Evolutionary conservation across 2,329 filamentous ascomycete genomes (phyloP).

Genomic region (Epicoccum sorghinum): DNA sequence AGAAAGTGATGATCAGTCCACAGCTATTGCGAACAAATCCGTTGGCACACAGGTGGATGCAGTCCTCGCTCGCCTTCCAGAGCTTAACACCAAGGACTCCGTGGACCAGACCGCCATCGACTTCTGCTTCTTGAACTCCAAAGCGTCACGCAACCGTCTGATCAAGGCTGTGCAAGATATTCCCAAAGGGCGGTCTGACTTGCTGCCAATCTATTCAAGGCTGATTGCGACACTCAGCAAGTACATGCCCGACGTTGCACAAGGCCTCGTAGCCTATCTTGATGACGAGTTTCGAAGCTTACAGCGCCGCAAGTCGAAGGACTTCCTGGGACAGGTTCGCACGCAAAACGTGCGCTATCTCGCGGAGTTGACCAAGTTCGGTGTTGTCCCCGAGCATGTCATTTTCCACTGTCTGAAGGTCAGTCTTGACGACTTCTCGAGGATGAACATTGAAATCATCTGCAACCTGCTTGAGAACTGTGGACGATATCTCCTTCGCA

Average conservation of each 20-base stretch:
- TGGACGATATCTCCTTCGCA: constrained; percentile 89
- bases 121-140: constrained; percentile 98
- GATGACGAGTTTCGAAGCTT: constrained; percentile 97
- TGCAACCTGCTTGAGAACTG: constrained; percentile 96
- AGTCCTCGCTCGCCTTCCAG: constrained; percentile 83
- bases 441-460: constrained; percentile 99
- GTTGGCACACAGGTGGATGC: constrained; percentile 97
- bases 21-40: constrained; percentile 95
- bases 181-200: constrained; percentile 89
- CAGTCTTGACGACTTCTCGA: constrained; percentile 94
- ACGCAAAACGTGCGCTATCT: constrained; percentile 97
- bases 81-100: constrained; percentile 87
- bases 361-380: constrained; percentile 96
- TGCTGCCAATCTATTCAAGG: constrained; percentile 89
- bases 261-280: constrained; percentile 87
- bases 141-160: constrained; percentile 92
- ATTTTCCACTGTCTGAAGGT: constrained; percentile 99
- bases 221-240: constrained; percentile 90
- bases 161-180: constrained; percentile 93
- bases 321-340: constrained; percentile 92
- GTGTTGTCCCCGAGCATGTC: constrained; percentile 96
- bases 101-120: constrained; percentile 94
- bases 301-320: constrained; percentile 95
- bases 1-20: constrained; percentile 80
- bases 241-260: constrained; percentile 93